A percentile compares a stretch with the other conserved stretches of the same genome.
Conservation (phyloP, 805 yeast genomes). For the Henningerozyma blattae region DNA sequence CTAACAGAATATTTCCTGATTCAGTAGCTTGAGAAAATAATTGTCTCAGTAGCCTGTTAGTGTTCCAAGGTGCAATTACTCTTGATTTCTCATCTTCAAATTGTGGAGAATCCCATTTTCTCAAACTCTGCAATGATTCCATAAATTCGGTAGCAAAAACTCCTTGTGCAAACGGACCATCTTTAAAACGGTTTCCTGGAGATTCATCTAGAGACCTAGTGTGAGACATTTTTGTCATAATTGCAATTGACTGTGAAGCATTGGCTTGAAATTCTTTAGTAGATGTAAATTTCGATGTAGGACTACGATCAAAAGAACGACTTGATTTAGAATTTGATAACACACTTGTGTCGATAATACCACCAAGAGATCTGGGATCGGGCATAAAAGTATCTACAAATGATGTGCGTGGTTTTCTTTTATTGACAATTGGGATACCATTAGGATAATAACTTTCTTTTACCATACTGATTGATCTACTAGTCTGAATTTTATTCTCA, state of each 20-base stretch:
- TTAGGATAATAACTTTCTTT: too few relatives aligned
- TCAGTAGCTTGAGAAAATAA: conserved; percentile 21
- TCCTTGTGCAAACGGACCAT: neutral
- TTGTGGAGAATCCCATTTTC: neutral
- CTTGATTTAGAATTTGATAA: neutral
- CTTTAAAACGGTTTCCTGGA: neutral
- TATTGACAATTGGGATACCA: conserved; percentile 14
- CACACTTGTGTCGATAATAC: neutral
- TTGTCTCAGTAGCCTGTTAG: conserved; percentile 18
- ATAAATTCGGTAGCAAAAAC: conserved; percentile 1
- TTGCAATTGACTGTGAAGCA: neutral
- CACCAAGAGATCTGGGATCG: conserved; percentile 3
- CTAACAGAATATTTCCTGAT: conserved; percentile 21
- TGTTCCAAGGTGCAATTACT: conserved; percentile 21
- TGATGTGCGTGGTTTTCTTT: conserved; percentile 16
- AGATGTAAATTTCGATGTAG: conserved; percentile 11
- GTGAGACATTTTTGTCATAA: neutral
- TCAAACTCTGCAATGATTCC: conserved; percentile 2
- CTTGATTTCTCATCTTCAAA: neutral
- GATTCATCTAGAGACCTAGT: neutral
- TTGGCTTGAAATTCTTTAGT: neutral
- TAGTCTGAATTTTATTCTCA: too few relatives aligned
- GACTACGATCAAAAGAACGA: conserved; percentile 7
- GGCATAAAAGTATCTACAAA: conserved; percentile 24
- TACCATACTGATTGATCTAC: too few relatives aligned